A percentile compares a stretch with the other conserved stretches of the same genome.
Conservation (phyloP, 2,329 filamentous ascomycete species). For the Colletotrichum plurivorum region DNA sequence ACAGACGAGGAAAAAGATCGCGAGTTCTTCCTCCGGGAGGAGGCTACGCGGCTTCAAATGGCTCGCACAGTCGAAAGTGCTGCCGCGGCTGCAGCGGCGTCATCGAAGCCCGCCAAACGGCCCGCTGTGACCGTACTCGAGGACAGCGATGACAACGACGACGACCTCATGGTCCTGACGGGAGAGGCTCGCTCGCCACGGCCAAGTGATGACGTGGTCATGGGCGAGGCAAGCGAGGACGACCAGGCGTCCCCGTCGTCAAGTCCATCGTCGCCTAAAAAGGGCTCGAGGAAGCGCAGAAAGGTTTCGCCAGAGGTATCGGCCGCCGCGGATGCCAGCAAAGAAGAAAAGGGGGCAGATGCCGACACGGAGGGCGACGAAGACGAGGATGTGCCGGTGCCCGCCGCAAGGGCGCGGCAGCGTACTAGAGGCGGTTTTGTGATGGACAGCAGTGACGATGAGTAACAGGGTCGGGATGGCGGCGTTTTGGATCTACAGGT, state of each 20-base stretch:
- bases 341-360: constrained; percentile 24
- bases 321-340: background rate
- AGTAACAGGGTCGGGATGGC: constrained; percentile 45
- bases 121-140: constrained; percentile 45
- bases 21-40: constrained; percentile 85
- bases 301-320: constrained; percentile 11
- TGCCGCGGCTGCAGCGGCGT: constrained; percentile 46
- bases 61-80: constrained; percentile 55
- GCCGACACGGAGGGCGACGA: constrained; percentile 48
- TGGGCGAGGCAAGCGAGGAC: constrained; percentile 43
- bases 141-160: constrained; percentile 44
- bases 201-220: constrained; percentile 44
- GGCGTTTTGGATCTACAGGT: constrained; percentile 16
- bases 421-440: constrained; percentile 69
- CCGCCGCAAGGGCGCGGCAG: constrained; percentile 55
- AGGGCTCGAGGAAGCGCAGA: constrained; percentile 28
- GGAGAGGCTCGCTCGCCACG: constrained; percentile 40
- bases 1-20: constrained; percentile 80
- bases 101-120: constrained; percentile 46
- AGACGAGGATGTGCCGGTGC: constrained; percentile 57
- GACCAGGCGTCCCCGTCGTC: constrained; percentile 27
- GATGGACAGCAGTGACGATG: constrained; percentile 72
- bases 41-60: constrained; percentile 57
- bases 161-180: constrained; percentile 35
- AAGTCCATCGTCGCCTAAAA: constrained; percentile 34